Evolutionary conservation across 257 asterid species (phyloP).

Genomic region (Lycium barbarum): DNA sequence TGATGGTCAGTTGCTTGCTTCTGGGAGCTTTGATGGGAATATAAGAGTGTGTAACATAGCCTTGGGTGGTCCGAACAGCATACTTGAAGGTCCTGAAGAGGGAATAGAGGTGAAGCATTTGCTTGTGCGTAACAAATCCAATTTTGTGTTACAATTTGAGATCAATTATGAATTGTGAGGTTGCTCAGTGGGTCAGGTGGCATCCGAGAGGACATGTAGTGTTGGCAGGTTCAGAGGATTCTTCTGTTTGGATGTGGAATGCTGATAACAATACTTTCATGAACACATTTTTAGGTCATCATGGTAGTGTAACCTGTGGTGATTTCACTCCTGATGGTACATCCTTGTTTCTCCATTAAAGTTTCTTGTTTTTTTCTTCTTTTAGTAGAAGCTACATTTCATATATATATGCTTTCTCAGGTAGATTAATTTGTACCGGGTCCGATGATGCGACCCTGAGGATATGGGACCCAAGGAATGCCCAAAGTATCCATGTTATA

Average conservation of each 20-base stretch:
- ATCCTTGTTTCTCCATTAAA: conserved; percentile 24
- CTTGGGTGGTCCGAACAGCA: conserved; percentile 59
- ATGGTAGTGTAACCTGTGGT: conserved; percentile 80
- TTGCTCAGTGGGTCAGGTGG: conserved; percentile 91
- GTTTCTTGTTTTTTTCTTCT: background rate
- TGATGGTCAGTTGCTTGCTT: conserved; percentile 89
- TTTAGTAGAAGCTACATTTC: conserved; percentile 6
- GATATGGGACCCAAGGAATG: conserved; percentile 81
- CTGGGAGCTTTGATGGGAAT: conserved; percentile 88
- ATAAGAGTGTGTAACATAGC: conserved; percentile 78
- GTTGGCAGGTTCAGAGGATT: conserved; percentile 97
- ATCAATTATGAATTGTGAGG: conserved; percentile 38
- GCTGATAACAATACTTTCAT: conserved; percentile 71
- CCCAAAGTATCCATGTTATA: conserved; percentile 68
- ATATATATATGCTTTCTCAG: conserved; percentile 44
- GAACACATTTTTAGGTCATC: conserved; percentile 72
- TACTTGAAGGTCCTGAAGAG: conserved; percentile 84
- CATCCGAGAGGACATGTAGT: conserved; percentile 86
- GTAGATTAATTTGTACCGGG: conserved; percentile 79
- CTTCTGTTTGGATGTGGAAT: conserved; percentile 88
- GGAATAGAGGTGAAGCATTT: conserved; percentile 76
- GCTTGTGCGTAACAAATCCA: background rate
- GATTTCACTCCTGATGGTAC: conserved; percentile 96
- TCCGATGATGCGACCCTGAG: conserved; percentile 93
- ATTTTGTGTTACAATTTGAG: background rate